Evolutionary conservation across 345 rosid species (phyloP), one percentile per base, ranked within the genome.

Genomic region (Pseudoturritis turrita): DNA sequence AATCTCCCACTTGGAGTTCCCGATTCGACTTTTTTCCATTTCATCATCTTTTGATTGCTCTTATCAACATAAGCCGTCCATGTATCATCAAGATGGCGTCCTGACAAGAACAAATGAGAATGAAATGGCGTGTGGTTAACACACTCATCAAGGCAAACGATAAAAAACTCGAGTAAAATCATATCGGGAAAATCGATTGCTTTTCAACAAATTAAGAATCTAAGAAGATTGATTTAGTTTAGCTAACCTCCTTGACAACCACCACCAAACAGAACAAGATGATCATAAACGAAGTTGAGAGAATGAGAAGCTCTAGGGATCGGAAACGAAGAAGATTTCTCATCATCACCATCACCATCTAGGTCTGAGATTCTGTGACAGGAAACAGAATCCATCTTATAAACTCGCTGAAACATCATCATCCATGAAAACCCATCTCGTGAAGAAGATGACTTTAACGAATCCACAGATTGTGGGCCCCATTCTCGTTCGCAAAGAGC

Each of bases 71-170:
- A 81, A 29, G 96, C 88, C 41, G 83, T 83, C 97, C 99, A 95
- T 37, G 99, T 88, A 56, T 95, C 99, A 62, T 95, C 99, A 26
- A 91, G 92, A 88, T 95, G 96, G 14, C 96, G 96, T 37, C 99
- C 97, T 95, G 61, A 22, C 11, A 8, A 10, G 10, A 17, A 33
- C 12, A 44, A 28, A 53, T n/a, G n/a, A n/a, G 43, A 69, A 19
- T 17, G 14, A 56, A 21, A 18, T 29, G 61, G 70, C 77, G 71
- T 73, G 77, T 73, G 77, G 13, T 39, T 5, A 25, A 45, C 77
- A 73, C 77, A 63, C 77, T 31, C 58, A 17, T 74, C 72, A 62
- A 67, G 40, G 40, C 41, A 55, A 70, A 45, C 36, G 35, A 59
- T 22, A 59, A 46, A 31, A n/a, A 13, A 12, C 14, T 52, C 17